phyloP scores from a whole-genome alignment of 768 basidiomycete genomes.

The Russula brevipes region DNA sequence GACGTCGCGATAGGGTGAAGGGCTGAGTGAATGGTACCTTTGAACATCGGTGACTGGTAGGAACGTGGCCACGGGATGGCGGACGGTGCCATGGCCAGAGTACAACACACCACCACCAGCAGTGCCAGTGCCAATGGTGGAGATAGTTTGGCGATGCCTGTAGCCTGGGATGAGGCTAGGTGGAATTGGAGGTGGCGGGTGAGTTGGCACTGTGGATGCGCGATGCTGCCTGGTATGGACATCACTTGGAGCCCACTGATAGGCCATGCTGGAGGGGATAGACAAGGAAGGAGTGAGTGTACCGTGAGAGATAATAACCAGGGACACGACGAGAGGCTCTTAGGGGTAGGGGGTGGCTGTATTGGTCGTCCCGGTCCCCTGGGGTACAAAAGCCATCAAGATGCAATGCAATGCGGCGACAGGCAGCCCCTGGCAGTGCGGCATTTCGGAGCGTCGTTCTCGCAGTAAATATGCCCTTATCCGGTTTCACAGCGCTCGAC shows the following conservation, averaged over 20 bases:
- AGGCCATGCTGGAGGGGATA: background rate
- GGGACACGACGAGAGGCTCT: too few species aligned
- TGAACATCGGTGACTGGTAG: background rate
- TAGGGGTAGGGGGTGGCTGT: slow-evolving; percentile 3
- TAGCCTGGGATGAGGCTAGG: slow-evolving; percentile 16
- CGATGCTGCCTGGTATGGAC: background rate
- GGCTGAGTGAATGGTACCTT: background rate
- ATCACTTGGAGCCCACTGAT: background rate
- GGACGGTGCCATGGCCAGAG: background rate
- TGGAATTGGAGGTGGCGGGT: background rate
- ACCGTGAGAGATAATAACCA: too few species aligned
- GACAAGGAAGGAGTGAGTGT: background rate
- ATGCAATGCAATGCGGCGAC: too few species aligned
- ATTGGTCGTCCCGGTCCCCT: background rate
- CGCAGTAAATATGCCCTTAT: slow-evolving; percentile 6
- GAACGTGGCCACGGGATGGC: background rate
- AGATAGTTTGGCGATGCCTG: background rate
- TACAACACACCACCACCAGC: background rate
- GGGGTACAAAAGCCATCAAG: too few species aligned
- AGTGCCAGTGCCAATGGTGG: background rate
- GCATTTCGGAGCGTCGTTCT: background rate
- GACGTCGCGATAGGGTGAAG: slow-evolving; percentile 4
- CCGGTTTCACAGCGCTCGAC: background rate
- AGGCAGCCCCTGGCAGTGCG: background rate
- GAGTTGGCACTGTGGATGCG: slow-evolving; percentile 2